phyloP scores from a whole-genome alignment of 192 early-diverging fungal species.

The Podila minutissima region DNA sequence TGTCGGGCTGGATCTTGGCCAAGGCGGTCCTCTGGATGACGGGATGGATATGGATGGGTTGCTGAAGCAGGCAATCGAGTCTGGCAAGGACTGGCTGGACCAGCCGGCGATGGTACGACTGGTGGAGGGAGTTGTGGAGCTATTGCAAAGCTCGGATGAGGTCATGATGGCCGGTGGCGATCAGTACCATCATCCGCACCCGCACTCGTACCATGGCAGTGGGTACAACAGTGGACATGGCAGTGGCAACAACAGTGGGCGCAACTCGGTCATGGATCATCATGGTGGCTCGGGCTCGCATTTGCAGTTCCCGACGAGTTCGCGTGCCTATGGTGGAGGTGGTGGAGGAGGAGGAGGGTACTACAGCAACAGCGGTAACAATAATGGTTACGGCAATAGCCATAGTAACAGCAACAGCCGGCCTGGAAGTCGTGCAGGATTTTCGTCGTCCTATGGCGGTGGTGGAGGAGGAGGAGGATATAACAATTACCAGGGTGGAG shows the following conservation, averaged over 20 bases:
- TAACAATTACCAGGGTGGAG: slow-evolving; percentile 11
- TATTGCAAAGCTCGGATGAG: slow-evolving; percentile 46
- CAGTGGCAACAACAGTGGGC: slow-evolving; percentile 40
- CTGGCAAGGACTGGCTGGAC: slow-evolving; percentile 51
- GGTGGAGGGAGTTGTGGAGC: slow-evolving; percentile 48
- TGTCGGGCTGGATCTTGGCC: slow-evolving; percentile 37
- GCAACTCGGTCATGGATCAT: slow-evolving; percentile 40
- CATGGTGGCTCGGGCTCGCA: slow-evolving; percentile 20
- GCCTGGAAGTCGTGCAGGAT: slow-evolving; percentile 35
- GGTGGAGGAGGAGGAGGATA: slow-evolving; percentile 6
- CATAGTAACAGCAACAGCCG: slow-evolving; percentile 37
- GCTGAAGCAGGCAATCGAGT: slow-evolving; percentile 43
- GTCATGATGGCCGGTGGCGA: slow-evolving; percentile 29
- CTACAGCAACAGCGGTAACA: slow-evolving; percentile 7
- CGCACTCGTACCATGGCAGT: slow-evolving; percentile 20
- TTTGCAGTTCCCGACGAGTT: slow-evolving; percentile 26
- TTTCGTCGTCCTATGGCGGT: slow-evolving; percentile 12
- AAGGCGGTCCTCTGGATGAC: slow-evolving; percentile 10
- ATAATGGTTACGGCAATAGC: neutral
- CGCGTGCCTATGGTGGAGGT: slow-evolving; percentile 32
- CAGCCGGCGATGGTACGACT: slow-evolving; percentile 48
- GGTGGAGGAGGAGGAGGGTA: slow-evolving; percentile 15
- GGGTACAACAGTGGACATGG: slow-evolving; percentile 40
- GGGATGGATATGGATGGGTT: slow-evolving; percentile 41
- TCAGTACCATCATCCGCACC: slow-evolving; percentile 1